phyloP scores from a whole-genome alignment of 345 rosid genomes.

The Eucalyptus regnans region DNA sequence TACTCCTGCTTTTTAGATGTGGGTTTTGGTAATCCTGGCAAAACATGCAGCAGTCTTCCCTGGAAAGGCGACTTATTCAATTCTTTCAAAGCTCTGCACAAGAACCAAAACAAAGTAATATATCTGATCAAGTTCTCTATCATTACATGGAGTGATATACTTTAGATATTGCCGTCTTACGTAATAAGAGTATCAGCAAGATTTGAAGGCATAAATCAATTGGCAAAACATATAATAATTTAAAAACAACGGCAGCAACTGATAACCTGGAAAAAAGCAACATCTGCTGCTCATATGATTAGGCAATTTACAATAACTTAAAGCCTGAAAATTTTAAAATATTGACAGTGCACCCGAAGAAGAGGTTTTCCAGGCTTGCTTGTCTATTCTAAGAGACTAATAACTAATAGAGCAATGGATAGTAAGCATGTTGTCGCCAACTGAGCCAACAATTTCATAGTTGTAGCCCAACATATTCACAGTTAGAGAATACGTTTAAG shows the following conservation, averaged over 20 bases:
- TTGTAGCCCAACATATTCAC: not conserved
- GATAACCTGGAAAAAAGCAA: not conserved
- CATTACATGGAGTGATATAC: not conserved
- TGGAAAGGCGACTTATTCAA: conserved; percentile 69
- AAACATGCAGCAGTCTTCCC: conserved; percentile 82
- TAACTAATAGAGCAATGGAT: not conserved
- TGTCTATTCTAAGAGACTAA: not conserved
- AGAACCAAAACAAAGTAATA: not conserved
- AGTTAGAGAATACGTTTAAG: not conserved
- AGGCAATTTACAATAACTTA: not conserved
- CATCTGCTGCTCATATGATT: not conserved
- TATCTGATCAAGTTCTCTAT: not conserved
- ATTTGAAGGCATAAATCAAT: not conserved
- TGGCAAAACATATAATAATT: not conserved
- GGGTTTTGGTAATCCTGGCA: conserved; percentile 53
- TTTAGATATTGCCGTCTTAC: not conserved
- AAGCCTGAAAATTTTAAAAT: not conserved
- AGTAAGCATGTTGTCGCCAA: not conserved
- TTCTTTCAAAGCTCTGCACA: conserved; percentile 62
- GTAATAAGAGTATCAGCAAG: not conserved
- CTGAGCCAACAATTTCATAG: not conserved
- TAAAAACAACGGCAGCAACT: fast-evolving
- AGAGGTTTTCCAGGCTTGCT: not conserved
- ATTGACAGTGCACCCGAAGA: not conserved
- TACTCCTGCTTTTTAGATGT: conserved; percentile 44